Conservation (phyloP, 306 rosid genomes). For the Cajanus cajan region DNA sequence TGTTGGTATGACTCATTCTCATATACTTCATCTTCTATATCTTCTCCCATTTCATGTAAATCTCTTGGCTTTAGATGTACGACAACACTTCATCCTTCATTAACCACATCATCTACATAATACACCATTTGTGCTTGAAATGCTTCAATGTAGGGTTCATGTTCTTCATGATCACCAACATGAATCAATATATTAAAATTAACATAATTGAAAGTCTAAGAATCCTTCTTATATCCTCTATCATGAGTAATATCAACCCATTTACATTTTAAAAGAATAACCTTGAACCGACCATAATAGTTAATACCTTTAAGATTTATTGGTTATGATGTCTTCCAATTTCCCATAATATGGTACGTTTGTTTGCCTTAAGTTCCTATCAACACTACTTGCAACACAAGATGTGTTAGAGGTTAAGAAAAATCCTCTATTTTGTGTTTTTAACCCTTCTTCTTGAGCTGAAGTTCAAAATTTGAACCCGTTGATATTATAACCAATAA, state of each 20-base stretch:
- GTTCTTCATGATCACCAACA: too few species aligned
- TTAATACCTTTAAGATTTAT: too few species aligned
- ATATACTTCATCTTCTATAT: neutral
- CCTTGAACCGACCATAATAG: neutral
- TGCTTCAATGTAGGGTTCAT: neutral
- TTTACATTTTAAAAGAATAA: neutral
- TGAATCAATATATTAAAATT: too few species aligned
- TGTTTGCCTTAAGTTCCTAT: neutral
- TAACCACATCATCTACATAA: neutral
- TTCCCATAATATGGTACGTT: neutral
- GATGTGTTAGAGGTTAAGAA: neutral
- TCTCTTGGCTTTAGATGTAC: neutral
- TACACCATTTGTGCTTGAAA: neutral
- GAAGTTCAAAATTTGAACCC: neutral
- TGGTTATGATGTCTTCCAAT: constrained; percentile 4
- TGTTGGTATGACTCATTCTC: neutral
- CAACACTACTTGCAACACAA: neutral
- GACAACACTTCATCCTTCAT: neutral
- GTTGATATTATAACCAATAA: neutral
- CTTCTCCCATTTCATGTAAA: neutral
- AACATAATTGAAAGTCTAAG: too few species aligned
- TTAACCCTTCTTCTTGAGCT: neutral
- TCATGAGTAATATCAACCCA: too few species aligned
- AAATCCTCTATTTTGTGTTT: neutral
- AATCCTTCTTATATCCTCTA: too few species aligned